Conservation (phyloP, 495 filamentous ascomycete species). For the Aspergillus ellipticus region DNA sequence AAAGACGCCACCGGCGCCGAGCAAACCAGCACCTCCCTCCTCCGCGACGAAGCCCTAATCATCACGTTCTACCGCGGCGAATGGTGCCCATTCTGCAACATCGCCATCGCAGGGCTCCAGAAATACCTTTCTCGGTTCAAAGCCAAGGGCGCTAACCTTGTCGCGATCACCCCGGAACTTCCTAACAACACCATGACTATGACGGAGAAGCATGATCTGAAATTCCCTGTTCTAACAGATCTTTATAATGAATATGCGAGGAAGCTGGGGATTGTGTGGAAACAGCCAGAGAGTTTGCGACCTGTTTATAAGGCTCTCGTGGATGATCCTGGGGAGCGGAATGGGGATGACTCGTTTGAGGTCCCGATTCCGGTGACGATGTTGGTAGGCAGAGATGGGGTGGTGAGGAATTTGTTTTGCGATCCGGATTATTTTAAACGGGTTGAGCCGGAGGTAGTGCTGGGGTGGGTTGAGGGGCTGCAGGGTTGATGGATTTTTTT, state of each 20-base stretch:
- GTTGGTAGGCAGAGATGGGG: slow-evolving; percentile 27
- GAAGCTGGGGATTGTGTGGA: slow-evolving; percentile 30
- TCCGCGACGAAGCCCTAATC: slow-evolving; percentile 32
- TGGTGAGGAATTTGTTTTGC: slow-evolving; percentile 29
- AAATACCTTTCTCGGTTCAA: slow-evolving; percentile 25
- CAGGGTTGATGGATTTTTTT: not conserved
- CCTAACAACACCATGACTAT: slow-evolving; percentile 27
- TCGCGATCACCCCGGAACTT: slow-evolving; percentile 38
- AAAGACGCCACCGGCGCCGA: slow-evolving; percentile 25
- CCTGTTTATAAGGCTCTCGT: slow-evolving; percentile 16
- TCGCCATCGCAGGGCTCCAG: slow-evolving; percentile 28
- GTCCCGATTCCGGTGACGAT: slow-evolving; percentile 34
- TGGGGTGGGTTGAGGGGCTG: slow-evolving; percentile 25
- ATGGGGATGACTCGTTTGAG: slow-evolving; percentile 30
- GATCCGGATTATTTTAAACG: slow-evolving; percentile 31
- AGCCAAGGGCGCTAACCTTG: slow-evolving; percentile 33
- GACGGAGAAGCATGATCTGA: slow-evolving; percentile 29
- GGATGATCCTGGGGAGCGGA: slow-evolving; percentile 1
- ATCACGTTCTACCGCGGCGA: slow-evolving; percentile 42
- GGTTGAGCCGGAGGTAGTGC: slow-evolving; percentile 26
- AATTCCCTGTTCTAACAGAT: slow-evolving; percentile 39
- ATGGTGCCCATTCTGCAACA: slow-evolving; percentile 45
- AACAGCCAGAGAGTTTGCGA: slow-evolving; percentile 20
- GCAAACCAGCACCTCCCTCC: slow-evolving; percentile 25
- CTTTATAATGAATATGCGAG: slow-evolving; percentile 30